Conservation (phyloP, 768 basidiomycete genomes). For the Tulasnella sp. region DNA sequence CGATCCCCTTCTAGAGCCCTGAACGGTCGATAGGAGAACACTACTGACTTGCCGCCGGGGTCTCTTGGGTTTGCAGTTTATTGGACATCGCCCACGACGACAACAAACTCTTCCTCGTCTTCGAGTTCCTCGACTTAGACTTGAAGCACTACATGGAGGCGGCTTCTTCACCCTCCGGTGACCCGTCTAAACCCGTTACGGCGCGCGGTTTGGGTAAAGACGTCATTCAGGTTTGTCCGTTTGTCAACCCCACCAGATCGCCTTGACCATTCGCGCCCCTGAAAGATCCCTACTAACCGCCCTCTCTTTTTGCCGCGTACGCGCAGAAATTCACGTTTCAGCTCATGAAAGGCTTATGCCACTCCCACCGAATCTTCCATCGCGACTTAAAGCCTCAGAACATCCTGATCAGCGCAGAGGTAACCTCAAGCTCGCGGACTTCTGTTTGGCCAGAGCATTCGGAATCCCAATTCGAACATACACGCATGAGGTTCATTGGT, state of each 20-base stretch:
- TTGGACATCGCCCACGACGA: conserved; percentile 96
- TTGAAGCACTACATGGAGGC: conserved; percentile 94
- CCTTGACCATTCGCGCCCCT: not conserved
- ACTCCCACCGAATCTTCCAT: conserved; percentile 91
- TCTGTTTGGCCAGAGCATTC: conserved; percentile 93
- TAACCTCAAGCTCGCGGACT: conserved; percentile 94
- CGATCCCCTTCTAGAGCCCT: not conserved
- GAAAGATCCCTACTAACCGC: too few relatives aligned
- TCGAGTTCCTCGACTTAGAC: conserved; percentile 96
- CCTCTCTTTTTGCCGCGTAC: too few relatives aligned
- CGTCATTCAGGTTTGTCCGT: conserved; percentile 68
- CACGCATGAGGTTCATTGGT: conserved; percentile 79
- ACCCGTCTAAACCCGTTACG: not conserved
- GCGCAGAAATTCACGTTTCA: conserved; percentile 93
- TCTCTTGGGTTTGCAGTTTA: conserved; percentile 52
- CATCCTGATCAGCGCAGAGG: conserved; percentile 83
- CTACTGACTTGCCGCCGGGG: not conserved
- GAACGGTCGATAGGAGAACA: not conserved
- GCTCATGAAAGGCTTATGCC: conserved; percentile 85
- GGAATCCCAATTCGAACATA: conserved; percentile 99
- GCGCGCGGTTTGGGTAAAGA: conserved; percentile 19
- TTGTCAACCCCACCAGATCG: not conserved
- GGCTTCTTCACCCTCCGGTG: conserved; percentile 31
- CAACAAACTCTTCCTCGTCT: conserved; percentile 95
- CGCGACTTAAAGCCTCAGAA: conserved; percentile 97